A percentile compares a stretch with the other conserved stretches of the same genome.
Evolutionary conservation across 2,329 filamentous ascomycete species (phyloP).

Genomic region (Neopestalotiopsis sp.): DNA sequence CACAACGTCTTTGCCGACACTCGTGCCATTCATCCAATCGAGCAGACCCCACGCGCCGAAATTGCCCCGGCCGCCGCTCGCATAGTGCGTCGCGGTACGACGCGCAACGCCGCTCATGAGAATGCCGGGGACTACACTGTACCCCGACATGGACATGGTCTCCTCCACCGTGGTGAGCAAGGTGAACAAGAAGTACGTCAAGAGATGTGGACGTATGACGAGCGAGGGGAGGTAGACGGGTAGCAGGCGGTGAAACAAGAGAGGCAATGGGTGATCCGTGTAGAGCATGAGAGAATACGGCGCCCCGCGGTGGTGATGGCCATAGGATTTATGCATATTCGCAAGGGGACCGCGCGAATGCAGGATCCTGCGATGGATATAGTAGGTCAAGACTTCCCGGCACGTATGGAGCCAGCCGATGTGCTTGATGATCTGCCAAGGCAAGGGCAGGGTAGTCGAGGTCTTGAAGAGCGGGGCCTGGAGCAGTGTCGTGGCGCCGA

Average conservation of each 20-base stretch:
- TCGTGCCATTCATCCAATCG: conserved; percentile 66
- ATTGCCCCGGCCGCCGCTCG: conserved; percentile 60
- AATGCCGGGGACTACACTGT: conserved; percentile 62
- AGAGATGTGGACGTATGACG: conserved; percentile 70
- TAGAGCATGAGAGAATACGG: conserved; percentile 67
- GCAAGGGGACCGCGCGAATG: conserved; percentile 55
- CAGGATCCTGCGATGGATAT: conserved; percentile 74
- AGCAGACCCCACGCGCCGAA: conserved; percentile 67
- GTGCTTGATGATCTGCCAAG: conserved; percentile 60
- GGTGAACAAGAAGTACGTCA: conserved; percentile 73
- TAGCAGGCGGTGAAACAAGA: conserved; percentile 67
- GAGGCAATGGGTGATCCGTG: conserved; percentile 71
- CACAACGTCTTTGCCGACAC: conserved; percentile 56
- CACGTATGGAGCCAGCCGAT: conserved; percentile 47
- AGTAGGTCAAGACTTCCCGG: conserved; percentile 71
- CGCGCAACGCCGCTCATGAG: conserved; percentile 57
- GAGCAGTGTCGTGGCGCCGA: conserved; percentile 41
- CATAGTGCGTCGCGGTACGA: conserved; percentile 59
- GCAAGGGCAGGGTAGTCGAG: conserved; percentile 54
- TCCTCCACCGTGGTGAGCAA: conserved; percentile 70
- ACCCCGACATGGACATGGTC: conserved; percentile 71
- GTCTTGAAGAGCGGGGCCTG: conserved; percentile 51
- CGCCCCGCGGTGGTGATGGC: conserved; percentile 60
- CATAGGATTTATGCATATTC: conserved; percentile 48
- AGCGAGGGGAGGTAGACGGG: conserved; percentile 71